Evolutionary conservation across 768 basidiomycete genomes (phyloP).

Genomic region (Amanita fuliginea): DNA sequence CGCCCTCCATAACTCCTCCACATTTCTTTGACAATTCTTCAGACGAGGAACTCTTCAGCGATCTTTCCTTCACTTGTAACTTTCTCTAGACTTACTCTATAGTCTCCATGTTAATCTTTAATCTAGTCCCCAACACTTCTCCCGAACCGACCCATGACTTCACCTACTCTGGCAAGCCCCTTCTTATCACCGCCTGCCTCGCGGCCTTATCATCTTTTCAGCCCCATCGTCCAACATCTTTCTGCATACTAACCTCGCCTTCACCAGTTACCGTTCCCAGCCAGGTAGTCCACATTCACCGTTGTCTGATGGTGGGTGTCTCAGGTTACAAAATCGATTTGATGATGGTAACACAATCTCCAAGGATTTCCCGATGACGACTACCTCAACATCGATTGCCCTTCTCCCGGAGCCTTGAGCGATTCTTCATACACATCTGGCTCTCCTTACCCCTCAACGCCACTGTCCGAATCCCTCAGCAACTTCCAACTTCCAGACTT

Average conservation of each 20-base stretch:
- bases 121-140: background rate
- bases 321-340: background rate
- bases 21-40: background rate
- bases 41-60: background rate
- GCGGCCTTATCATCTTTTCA: background rate
- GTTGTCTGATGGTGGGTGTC: background rate
- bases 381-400: background rate
- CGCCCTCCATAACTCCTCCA: background rate
- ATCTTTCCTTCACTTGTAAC: background rate
- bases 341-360: background rate
- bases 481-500: background rate
- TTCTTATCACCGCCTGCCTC: background rate
- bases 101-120: background rate
- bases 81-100: background rate
- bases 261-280: background rate
- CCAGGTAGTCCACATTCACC: slow-evolving; percentile 2
- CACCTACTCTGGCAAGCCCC: background rate
- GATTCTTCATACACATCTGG: background rate
- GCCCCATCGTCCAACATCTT: background rate
- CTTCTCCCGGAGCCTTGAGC: slow-evolving; percentile 2
- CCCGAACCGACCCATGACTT: background rate
- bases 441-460: slow-evolving; percentile 4
- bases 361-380: slow-evolving; percentile 1
- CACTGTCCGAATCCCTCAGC: background rate
- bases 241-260: background rate